Evolutionary conservation across 306 rosid species (phyloP).

Genomic region (Biancaea sappan): DNA sequence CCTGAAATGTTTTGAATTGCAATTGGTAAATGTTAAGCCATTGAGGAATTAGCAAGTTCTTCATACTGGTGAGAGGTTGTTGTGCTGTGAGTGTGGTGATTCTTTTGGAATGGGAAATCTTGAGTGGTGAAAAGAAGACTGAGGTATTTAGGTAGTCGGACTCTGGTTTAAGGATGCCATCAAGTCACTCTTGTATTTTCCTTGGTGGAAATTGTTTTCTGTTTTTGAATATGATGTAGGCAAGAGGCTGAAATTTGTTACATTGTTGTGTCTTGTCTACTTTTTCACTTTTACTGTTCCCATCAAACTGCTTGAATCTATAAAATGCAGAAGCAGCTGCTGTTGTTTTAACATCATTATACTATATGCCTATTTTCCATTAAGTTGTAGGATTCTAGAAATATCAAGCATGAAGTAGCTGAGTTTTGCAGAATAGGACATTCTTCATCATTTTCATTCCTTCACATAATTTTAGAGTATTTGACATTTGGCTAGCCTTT

Average conservation of each 20-base stretch:
- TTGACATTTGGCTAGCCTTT: neutral
- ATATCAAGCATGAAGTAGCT: neutral
- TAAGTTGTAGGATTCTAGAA: neutral
- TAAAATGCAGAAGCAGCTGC: neutral
- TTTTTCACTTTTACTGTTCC: neutral
- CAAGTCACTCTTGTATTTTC: neutral
- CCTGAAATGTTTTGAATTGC: slow-evolving; percentile 12
- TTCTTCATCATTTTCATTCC: neutral
- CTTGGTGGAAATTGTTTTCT: neutral
- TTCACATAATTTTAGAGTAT: neutral
- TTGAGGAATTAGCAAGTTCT: neutral
- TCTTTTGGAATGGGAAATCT: neutral
- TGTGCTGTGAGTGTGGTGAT: neutral
- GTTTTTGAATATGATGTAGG: neutral
- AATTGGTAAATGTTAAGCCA: neutral
- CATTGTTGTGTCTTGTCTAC: neutral
- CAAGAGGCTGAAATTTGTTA: neutral
- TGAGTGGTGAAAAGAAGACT: neutral
- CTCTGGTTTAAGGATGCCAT: neutral
- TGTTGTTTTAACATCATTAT: neutral
- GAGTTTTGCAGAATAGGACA: neutral
- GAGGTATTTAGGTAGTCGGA: neutral
- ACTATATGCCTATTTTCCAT: neutral
- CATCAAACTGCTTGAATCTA: neutral
- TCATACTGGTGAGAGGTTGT: neutral